Percentiles rank a stretch among this genome's conserved stretches.
phyloP scores from a whole-genome alignment of 2,329 filamentous ascomycete species.

The Pseudogymnoascus sp. region DNA sequence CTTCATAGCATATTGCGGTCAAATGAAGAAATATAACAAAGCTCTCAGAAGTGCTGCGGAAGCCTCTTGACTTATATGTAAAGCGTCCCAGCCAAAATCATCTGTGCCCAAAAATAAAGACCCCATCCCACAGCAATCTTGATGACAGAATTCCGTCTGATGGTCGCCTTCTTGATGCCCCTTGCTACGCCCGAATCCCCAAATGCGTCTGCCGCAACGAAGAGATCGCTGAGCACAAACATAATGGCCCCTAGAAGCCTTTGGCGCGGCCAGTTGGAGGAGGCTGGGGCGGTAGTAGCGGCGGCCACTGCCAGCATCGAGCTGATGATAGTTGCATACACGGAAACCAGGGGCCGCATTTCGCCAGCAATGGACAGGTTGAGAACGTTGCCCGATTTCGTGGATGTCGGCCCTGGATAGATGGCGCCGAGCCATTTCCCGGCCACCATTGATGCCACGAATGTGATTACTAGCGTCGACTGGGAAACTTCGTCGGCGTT shows the following conservation, averaged over 20 bases:
- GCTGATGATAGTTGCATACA: conserved; percentile 26
- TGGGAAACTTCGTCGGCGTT: conserved; percentile 13
- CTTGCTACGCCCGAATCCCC: neutral
- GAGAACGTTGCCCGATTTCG: conserved; percentile 19
- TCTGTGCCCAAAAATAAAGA: conserved; percentile 41
- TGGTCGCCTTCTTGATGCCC: neutral
- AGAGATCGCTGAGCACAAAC: conserved; percentile 29
- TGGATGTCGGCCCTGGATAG: conserved; percentile 19
- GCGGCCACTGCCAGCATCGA: conserved; percentile 26
- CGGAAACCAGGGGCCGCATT: conserved; percentile 24
- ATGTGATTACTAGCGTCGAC: conserved; percentile 12
- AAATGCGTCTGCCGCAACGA: conserved; percentile 29
- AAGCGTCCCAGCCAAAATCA: conserved; percentile 37
- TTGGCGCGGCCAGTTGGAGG: conserved; percentile 16
- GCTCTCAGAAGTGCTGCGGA: conserved; percentile 49
- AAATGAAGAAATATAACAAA: conserved; percentile 50
- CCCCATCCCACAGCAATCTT: conserved; percentile 56
- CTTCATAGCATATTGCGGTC: neutral
- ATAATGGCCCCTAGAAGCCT: conserved; percentile 25
- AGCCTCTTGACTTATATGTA: neutral
- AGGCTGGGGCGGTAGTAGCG: conserved; percentile 17
- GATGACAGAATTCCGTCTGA: conserved; percentile 30
- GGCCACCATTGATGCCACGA: conserved; percentile 19
- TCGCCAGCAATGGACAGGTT: conserved; percentile 22
- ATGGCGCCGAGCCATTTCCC: conserved; percentile 26